Evolutionary conservation across 495 filamentous ascomycete genomes (phyloP), one percentile per base, ranked within the genome.

Genomic region (Lophium mytilinum): DNA sequence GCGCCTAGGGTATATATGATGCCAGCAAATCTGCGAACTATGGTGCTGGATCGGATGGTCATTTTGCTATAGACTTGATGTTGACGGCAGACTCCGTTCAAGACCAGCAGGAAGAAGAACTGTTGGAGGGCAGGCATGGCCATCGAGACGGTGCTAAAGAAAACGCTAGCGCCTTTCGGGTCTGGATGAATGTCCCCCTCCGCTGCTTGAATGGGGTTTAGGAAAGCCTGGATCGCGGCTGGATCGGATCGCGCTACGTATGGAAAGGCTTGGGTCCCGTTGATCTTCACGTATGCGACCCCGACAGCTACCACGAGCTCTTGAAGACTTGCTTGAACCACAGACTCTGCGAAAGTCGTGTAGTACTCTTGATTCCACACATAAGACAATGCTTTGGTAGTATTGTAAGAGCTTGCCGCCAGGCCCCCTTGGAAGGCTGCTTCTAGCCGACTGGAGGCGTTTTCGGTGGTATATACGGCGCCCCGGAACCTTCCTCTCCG

Each of bases 41-140:
- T 33, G 4, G 52, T 39, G 47, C 52, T 52, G 47, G 58, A 61
- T 7, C 15, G 21, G 17, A 56, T 21, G 17, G 52, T 56, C 46
- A 56, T 52, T 19, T 61, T 56, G 18, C n/a, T 56, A 33, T 61
- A 61, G 30, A 61, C 37, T 33, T 56, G 19, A 40, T 56, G 52
- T 52, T 56, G 45, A 14, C 9, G 36, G 4, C 37, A 30, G 14
- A 49, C 48, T 9, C 58, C 58, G 53, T 61, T 61, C 7, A 61
- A 41, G 37, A 50, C 58, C 17, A 61, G 58, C 36, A 61, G 53
- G 53, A 61, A 61, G 53, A 61, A 61, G 40, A 56, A 61, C 47
- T 61, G 58, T n/a, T 51, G 47, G 7, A 61, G 45, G 21, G 56
- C 34, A 39, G 58, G 58, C 46, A 61, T 61, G 10, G 48, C 53